Evolutionary conservation across 768 basidiomycete genomes (phyloP).

Genomic region (Amanita exitialis): DNA sequence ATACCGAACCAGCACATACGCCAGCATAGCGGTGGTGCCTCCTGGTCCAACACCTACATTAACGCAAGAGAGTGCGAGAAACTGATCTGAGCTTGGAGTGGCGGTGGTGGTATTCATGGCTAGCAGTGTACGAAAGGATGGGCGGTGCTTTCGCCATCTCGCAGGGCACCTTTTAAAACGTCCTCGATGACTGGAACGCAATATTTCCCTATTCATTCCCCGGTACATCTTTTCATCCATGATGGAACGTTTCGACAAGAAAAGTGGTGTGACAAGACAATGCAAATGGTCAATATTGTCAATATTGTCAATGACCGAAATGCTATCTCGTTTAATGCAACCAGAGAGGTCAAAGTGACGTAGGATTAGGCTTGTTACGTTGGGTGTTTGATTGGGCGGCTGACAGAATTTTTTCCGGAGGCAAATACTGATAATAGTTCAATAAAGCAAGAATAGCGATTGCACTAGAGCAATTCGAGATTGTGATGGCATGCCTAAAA

Average conservation of each 20-base stretch:
- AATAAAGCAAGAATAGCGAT: neutral
- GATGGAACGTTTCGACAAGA: constrained; percentile 1
- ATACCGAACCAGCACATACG: constrained; percentile 37
- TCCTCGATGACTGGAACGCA: neutral
- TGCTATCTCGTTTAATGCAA: neutral
- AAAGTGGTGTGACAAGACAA: constrained; percentile 3
- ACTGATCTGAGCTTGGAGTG: constrained; percentile 29
- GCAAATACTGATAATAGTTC: neutral
- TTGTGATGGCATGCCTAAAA: neutral
- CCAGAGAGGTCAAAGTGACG: constrained; percentile 2
- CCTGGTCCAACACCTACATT: constrained; percentile 77
- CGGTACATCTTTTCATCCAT: neutral
- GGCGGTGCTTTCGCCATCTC: neutral
- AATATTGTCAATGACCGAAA: neutral
- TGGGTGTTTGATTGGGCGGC: neutral
- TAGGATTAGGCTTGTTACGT: constrained; percentile 3
- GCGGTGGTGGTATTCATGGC: constrained; percentile 23
- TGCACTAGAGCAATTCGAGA: neutral
- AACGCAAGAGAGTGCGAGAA: constrained; percentile 51
- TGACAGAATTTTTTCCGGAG: neutral
- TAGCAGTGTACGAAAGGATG: constrained; percentile 2
- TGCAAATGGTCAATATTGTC: neutral
- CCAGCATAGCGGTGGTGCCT: constrained; percentile 74
- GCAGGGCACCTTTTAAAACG: constrained; percentile 1
- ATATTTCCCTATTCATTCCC: constrained; percentile 4